A percentile compares a stretch with the other conserved stretches of the same genome.
Evolutionary conservation across 805 yeast genomes (phyloP).

Genomic region (Metschnikowia bowlesiae): DNA sequence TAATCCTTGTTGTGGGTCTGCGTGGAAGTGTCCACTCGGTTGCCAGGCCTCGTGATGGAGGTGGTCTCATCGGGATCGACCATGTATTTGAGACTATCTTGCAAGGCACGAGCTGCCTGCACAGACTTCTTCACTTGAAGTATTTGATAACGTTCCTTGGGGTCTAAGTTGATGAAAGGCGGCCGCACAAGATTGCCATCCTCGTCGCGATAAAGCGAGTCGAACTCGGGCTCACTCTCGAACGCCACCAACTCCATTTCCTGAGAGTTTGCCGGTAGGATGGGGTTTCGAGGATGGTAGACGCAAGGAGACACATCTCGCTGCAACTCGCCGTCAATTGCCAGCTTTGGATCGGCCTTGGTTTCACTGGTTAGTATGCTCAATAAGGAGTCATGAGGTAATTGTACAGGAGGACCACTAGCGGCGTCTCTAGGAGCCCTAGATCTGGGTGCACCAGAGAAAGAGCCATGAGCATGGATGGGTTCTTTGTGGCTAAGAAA

Average conservation of each 20-base stretch:
- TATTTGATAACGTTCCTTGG: slow-evolving; percentile 39
- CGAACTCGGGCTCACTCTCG: slow-evolving; percentile 26
- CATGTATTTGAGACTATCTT: slow-evolving; percentile 34
- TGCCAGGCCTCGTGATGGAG: slow-evolving; percentile 16
- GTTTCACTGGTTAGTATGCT: slow-evolving; percentile 7
- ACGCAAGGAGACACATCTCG: slow-evolving; percentile 16
- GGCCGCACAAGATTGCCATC: slow-evolving; percentile 40
- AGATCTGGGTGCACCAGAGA: slow-evolving; percentile 1
- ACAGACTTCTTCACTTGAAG: slow-evolving; percentile 36
- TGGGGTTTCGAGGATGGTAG: slow-evolving; percentile 11
- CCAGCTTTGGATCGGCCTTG: slow-evolving; percentile 1
- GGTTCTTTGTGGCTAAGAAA: not conserved
- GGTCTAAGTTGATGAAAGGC: slow-evolving; percentile 42
- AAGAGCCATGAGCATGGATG: not conserved
- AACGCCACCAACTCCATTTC: slow-evolving; percentile 7
- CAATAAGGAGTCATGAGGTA: slow-evolving; percentile 10
- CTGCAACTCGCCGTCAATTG: slow-evolving; percentile 5
- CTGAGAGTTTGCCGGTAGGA: slow-evolving; percentile 14
- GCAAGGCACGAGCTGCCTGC: slow-evolving; percentile 32
- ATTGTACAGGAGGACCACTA: slow-evolving; percentile 4
- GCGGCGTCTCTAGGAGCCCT: slow-evolving; percentile 12
- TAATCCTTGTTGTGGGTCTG: slow-evolving; percentile 35
- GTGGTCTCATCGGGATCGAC: slow-evolving; percentile 38
- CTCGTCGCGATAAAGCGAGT: slow-evolving; percentile 32
- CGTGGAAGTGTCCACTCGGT: slow-evolving; percentile 38